Evolutionary conservation across 257 asterid genomes (phyloP), one percentile per base, ranked within the genome.

Genomic region (Gentiana macrophylla): DNA sequence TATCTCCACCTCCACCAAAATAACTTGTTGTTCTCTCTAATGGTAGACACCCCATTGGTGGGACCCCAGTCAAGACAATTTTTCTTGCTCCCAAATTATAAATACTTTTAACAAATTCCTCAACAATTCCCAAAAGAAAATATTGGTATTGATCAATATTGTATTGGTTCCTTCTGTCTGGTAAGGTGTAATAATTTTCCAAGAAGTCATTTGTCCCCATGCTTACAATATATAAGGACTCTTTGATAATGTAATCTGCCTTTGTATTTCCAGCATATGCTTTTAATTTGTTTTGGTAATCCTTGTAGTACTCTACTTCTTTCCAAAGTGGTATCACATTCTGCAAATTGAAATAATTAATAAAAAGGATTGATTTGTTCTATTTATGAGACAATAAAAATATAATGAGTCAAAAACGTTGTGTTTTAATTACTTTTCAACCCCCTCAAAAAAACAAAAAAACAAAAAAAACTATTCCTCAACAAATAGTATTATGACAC

Each of bases 21-120:
- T 62, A 81, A 35, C 80, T 89, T 2, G 84, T 82, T 12, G 84
- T 61, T 68, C 97, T 80, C 72, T 89, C 97, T 62, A 89, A 32
- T 2, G 95, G 97, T 53, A 89, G 59, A 63, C 97, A 89, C 3
- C 97, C 97, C 94, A 89, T 89, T 15, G 97, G 97, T 1, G 95
- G 95, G 10, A 89, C 77, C 55, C 89, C 94, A 3, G 88, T 74
- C 11, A 89, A 46, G 1, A 80, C 75, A 32, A 89, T 77, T 54
- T 89, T 86, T 1, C 94, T 72, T 2, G 91, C 95, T 5, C 98
- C 98, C 58, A 84, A 24, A 0, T 35, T 44, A 62, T 91, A 86
- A 2, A 91, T 63, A 2, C 82, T 76, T 57, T 52, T 69, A 12
- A 83, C 62, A 8, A 91, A 86, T 3, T 66, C 55, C 74, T 78